Base-by-base conservation (phyloP, 2,329 filamentous ascomycete species). In the Neofusicoccum ribis region DNA sequence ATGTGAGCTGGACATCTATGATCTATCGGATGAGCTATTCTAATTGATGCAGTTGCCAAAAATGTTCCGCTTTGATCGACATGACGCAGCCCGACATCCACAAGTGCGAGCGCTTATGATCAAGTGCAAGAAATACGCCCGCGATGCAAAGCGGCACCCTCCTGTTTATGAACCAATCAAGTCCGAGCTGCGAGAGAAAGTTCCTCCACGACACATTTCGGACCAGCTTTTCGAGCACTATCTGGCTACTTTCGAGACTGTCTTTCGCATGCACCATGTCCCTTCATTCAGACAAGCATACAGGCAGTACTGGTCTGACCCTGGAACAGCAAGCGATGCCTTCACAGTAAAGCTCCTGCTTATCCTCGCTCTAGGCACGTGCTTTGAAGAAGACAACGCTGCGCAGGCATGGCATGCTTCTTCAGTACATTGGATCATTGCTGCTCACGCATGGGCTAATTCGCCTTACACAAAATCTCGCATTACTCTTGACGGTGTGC, bases 1-100 rank as follows among this genome's bases (percentile, higher is more conserved):
- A 84, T 50, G 84, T 86, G 69, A 71, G 80, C 27, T 3, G 1
- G 31, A 14, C 47, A 14, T 3, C 17, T 14, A 11, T 9, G 6
- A 1, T 39, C 8, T 15, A 34, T 15, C 17, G 27, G 7, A n/a
- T 15, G 14, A 9, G 8, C 7, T 9, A 9, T 36, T 14, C 47
- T 49, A 34, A 43, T 14, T 65, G 69, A 11, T 36, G 1, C 54
- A 58, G 54, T 15, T 60, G 15, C 56, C 56, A 34, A 67, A 66
- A 17, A 65, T 66, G 6, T 65, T 71, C 39, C 66, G 65, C 2
- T 56, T 56, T 17, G 39, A 63, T 7, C 15, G 39, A 20, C 11
- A 47, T 8, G 46, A 50, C 14, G 17, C 17, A n/a, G 14, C 20
- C 15, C 56, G 46, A 5, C 34, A 51, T 17, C 59, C 56, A 3